These are phyloP conservation scores for Stylonectria norvegica DNA, from an alignment of 2,329 filamentous ascomycete genomes.

Conservation along the genomic window DNA sequence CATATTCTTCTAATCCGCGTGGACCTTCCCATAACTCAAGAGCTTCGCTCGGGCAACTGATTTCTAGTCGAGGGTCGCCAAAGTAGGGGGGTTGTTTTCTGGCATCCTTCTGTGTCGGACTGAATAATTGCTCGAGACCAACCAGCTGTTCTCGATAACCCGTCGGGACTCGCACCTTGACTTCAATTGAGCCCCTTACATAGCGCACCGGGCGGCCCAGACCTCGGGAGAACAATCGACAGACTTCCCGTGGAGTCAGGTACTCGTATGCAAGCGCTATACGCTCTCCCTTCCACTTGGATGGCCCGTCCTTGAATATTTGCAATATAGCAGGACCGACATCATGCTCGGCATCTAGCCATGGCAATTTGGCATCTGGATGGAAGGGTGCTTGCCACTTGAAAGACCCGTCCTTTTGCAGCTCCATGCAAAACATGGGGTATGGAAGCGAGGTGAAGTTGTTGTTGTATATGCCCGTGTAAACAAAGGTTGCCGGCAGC, in stretches of 20 bases:
- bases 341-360: slow-evolving; percentile 95
- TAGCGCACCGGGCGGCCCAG: slow-evolving; percentile 77
- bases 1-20: slow-evolving; percentile 89
- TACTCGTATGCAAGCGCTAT: slow-evolving; percentile 90
- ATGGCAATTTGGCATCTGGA: slow-evolving; percentile 82
- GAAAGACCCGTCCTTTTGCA: slow-evolving; percentile 80
- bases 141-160: slow-evolving; percentile 89
- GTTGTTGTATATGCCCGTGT: slow-evolving; percentile 98
- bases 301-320: slow-evolving; percentile 88
- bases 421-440: slow-evolving; percentile 92
- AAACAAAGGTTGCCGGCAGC: slow-evolving; percentile 86
- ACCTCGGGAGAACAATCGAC: slow-evolving; percentile 73
- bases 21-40: slow-evolving; percentile 88
- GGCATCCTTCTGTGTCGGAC: slow-evolving; percentile 47
- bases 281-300: slow-evolving; percentile 74
- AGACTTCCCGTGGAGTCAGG: slow-evolving; percentile 78
- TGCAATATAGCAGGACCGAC: slow-evolving; percentile 89
- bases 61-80: slow-evolving; percentile 54
- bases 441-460: slow-evolving; percentile 94
- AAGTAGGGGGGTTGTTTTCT: slow-evolving; percentile 62
- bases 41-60: slow-evolving; percentile 68
- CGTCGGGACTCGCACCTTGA: slow-evolving; percentile 79
- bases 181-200: slow-evolving; percentile 71
- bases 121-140: slow-evolving; percentile 60
- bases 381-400: slow-evolving; percentile 93